Percentiles rank a stretch among this genome's conserved stretches.
phyloP scores from a whole-genome alignment of 2,329 filamentous ascomycete species.

The Aureobasidium sp. region DNA sequence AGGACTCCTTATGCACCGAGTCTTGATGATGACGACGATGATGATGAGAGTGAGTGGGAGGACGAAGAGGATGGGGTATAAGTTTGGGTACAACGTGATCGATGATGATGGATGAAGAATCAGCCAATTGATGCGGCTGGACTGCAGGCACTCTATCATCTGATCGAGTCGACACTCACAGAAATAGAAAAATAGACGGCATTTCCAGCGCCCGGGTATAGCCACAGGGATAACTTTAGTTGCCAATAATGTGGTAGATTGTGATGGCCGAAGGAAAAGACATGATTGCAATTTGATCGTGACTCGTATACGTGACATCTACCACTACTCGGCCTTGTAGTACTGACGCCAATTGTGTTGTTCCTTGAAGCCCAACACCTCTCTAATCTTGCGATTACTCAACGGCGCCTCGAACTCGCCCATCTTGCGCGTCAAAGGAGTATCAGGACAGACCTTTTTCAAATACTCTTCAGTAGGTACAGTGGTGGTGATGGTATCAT shows the following conservation, averaged over 20 bases:
- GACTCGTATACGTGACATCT: not conserved
- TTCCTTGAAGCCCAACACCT: slow-evolving; percentile 53
- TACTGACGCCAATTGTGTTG: slow-evolving; percentile 52
- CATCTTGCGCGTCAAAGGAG: slow-evolving; percentile 49
- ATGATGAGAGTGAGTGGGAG: not conserved
- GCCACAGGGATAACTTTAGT: too few relatives aligned
- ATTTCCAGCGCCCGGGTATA: too few relatives aligned
- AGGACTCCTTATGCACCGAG: not conserved
- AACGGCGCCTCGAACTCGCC: slow-evolving; percentile 54
- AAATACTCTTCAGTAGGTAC: slow-evolving; percentile 48
- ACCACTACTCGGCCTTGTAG: slow-evolving; percentile 27
- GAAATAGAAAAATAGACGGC: too few relatives aligned
- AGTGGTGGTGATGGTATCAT: slow-evolving; percentile 53
- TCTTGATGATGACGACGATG: not conserved
- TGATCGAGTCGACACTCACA: not conserved
- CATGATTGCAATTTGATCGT: not conserved
- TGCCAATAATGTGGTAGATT: not conserved
- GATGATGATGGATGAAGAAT: not conserved
- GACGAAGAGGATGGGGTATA: not conserved
- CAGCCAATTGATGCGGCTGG: not conserved
- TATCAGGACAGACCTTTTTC: slow-evolving; percentile 42
- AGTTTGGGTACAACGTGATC: not conserved
- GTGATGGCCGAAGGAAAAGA: not conserved
- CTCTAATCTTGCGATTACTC: slow-evolving; percentile 53
- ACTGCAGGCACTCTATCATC: not conserved